Evolutionary conservation across 177 flowering plant species (phyloP), one percentile per base, ranked within the genome.

Genomic region (Tripterygium wilfordii): DNA sequence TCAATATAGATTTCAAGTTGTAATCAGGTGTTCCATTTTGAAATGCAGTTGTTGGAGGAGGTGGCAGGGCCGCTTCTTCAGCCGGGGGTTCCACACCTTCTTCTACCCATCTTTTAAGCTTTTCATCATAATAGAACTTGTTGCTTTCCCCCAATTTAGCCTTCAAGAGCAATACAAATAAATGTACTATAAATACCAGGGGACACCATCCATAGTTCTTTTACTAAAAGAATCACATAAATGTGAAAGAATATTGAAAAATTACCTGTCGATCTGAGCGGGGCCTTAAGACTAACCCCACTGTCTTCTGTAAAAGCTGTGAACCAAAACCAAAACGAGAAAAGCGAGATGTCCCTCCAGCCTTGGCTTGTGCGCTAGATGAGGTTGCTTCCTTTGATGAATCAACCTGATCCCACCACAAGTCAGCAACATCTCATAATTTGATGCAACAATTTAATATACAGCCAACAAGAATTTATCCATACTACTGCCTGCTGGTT

Each of bases 81-180:
- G 88, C 80, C 10, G 89, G 89, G 48, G 74, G 76, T 45, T 75
- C 96, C 50, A 66, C 74, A 38, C 96, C 98, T 71, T 84, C 94
- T 70, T 91, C 96, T 13, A 92, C 88, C 99, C 99, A 92, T 75
- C 88, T 72, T 74, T 84, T 89, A 18, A 79, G 91, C 49, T 89
- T 92, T 39, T 86, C 97, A 58, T 89, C 95, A 64, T 86, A 92
- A 54, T 92, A 92, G 45, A 89, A 92, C 50, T 86, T 89, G 49
- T 92, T 92, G 54, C 36, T 54, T 8, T 89, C 97, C 35, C 99
- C 99, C 70, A 92, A 51, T 61, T 92, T 92, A 27, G 99, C 99
- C 99, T 92, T 42, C 51, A 40, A 21, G 3, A 38, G 20, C 17
- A 59, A 20, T 29, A 35, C 21, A 10, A 43, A 38, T 4, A 20